These are phyloP conservation scores for Aquilaria sinensis DNA, from an alignment of 345 rosid genomes.

Conservation along the genomic window DNA sequence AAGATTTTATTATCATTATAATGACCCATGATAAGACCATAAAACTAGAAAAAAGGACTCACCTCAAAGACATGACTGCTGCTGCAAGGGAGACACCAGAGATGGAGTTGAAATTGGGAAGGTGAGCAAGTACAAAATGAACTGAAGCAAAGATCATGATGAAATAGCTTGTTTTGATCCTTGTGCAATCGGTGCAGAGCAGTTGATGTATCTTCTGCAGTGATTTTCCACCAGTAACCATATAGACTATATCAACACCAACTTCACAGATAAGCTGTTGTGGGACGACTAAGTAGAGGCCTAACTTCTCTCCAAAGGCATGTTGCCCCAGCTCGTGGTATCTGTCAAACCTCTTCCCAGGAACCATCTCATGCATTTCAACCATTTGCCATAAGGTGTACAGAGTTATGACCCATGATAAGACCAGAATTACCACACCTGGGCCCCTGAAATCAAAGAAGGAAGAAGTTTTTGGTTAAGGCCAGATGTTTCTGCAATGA, in stretches of 20 bases:
- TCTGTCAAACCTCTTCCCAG: constrained; percentile 60
- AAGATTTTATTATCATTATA: too few relatives aligned
- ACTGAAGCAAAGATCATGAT: constrained; percentile 80
- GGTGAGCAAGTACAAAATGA: constrained; percentile 77
- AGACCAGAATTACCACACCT: constrained; percentile 35
- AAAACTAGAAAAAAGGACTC: not conserved
- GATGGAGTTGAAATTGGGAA: constrained; percentile 77
- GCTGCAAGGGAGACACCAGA: constrained; percentile 75
- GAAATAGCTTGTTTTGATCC: constrained; percentile 48
- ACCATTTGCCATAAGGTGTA: constrained; percentile 91
- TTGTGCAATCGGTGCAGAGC: constrained; percentile 29
- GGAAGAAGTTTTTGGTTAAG: not conserved
- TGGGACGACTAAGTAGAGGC: constrained; percentile 75
- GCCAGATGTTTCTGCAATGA: too few relatives aligned
- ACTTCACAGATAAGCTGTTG: constrained; percentile 66
- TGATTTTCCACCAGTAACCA: constrained; percentile 87
- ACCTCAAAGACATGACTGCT: constrained; percentile 79
- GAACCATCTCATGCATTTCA: constrained; percentile 86
- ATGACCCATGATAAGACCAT: not conserved
- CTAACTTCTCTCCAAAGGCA: constrained; percentile 78
- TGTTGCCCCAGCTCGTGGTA: constrained; percentile 81
- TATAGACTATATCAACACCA: constrained; percentile 67
- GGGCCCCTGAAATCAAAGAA: constrained; percentile 40
- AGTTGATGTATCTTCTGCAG: constrained; percentile 48
- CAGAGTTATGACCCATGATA: constrained; percentile 45